These are phyloP conservation scores for Leccinum olivaceopallidum DNA, from an alignment of 768 basidiomycete genomes.

Conservation along the genomic window DNA sequence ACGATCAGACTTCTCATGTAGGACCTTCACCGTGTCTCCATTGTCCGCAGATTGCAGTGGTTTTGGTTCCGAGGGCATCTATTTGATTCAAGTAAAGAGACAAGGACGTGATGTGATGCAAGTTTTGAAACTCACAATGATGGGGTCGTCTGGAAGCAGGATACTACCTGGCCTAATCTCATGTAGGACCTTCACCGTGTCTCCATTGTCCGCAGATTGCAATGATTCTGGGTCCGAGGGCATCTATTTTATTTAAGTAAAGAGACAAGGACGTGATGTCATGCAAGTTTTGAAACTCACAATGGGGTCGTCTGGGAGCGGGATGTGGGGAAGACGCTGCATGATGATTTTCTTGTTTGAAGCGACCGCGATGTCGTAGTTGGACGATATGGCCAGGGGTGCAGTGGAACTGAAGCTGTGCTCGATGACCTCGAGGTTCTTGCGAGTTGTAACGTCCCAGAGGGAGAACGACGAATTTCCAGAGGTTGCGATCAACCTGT, in stretches of 20 bases:
- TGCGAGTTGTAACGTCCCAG: not conserved
- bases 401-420: not conserved
- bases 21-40: too few relatives aligned
- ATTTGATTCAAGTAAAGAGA: not conserved
- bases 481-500: not conserved
- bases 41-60: too few relatives aligned
- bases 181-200: too few relatives aligned
- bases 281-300: not conserved
- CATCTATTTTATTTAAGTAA: not conserved
- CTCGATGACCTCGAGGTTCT: not conserved
- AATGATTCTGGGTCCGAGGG: not conserved
- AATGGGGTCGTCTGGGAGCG: not conserved
- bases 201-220: too few relatives aligned
- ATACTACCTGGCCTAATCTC: too few relatives aligned
- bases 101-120: too few relatives aligned
- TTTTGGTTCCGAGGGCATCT: not conserved
- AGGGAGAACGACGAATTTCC: not conserved
- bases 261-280: not conserved
- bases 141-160: too few relatives aligned
- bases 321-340: not conserved
- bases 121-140: too few relatives aligned
- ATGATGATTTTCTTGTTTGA: not conserved
- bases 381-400: not conserved
- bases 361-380: not conserved
- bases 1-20: too few relatives aligned